A percentile compares a stretch with the other conserved stretches of the same genome.
phyloP scores from a whole-genome alignment of 345 rosid genomes.

The Alliaria petiolata region DNA sequence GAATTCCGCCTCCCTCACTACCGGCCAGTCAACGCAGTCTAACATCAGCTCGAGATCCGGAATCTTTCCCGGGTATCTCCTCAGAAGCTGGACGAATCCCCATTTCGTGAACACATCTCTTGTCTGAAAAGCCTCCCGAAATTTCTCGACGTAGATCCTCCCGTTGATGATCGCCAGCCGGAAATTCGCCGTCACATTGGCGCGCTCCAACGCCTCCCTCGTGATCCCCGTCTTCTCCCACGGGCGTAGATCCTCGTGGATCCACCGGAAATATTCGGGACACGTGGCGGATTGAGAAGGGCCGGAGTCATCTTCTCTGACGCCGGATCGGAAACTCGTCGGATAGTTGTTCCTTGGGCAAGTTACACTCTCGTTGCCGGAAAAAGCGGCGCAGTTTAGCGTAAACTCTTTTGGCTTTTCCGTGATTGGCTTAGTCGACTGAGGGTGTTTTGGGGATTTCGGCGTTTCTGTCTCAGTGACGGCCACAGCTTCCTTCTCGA shows the following conservation, averaged over 20 bases:
- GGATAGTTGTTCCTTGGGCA: conserved; percentile 44
- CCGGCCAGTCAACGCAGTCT: conserved; percentile 79
- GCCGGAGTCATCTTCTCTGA: conserved; percentile 36
- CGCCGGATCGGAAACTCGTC: conserved; percentile 18
- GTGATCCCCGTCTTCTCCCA: conserved; percentile 61
- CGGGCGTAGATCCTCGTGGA: conserved; percentile 66
- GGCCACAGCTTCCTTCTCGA: conserved; percentile 24
- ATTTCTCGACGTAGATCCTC: conserved; percentile 54
- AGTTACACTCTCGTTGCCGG: conserved; percentile 27
- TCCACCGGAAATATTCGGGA: conserved; percentile 69
- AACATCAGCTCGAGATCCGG: conserved; percentile 89
- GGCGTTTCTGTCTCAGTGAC: neutral
- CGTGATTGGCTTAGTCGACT: neutral
- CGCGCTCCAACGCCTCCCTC: conserved; percentile 57
- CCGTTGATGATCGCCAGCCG: conserved; percentile 55
- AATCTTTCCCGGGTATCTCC: conserved; percentile 66
- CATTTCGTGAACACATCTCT: conserved; percentile 84
- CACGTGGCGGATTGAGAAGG: conserved; percentile 37
- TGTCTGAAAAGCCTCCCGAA: conserved; percentile 50
- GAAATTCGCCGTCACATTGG: conserved; percentile 55
- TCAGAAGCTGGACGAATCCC: conserved; percentile 83
- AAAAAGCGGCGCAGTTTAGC: conserved; percentile 11
- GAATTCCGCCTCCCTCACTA: conserved; percentile 30
- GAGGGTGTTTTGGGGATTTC: conserved; percentile 14
- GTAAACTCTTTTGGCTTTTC: conserved; percentile 22